Evolutionary conservation across 306 rosid genomes (phyloP).

Genomic region (Boehmeria nivea): DNA sequence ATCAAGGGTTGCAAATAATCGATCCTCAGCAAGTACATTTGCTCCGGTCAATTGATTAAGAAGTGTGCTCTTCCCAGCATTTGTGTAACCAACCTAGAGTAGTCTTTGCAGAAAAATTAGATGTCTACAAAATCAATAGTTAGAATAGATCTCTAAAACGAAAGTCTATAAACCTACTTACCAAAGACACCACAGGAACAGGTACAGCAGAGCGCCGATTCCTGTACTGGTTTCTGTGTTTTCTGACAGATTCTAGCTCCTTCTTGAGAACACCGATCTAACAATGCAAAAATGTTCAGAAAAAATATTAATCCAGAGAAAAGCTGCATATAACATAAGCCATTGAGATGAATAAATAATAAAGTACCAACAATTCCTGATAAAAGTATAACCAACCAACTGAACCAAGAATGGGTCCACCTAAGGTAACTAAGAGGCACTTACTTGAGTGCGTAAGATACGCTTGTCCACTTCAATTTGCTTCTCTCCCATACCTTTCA

Average conservation of each 20-base stretch:
- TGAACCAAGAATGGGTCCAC: not conserved
- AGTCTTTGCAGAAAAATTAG: conserved; percentile 4
- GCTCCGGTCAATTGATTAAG: conserved; percentile 91
- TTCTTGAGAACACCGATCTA: conserved; percentile 74
- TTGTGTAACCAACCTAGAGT: conserved; percentile 91
- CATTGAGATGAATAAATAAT: conserved; percentile 3
- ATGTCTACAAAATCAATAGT: conserved; percentile 2
- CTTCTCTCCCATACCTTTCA: conserved; percentile 99
- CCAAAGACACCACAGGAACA: conserved; percentile 91
- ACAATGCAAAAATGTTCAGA: conserved; percentile 28
- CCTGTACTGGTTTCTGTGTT: conserved; percentile 88
- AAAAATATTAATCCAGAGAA: conserved; percentile 12
- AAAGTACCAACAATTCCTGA: not conserved
- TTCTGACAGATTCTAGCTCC: conserved; percentile 83
- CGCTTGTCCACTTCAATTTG: conserved; percentile 98
- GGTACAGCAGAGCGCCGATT: conserved; percentile 77
- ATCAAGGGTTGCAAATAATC: conserved; percentile 93
- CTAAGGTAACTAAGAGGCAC: conserved; percentile 13
- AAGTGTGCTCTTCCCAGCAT: conserved; percentile 98
- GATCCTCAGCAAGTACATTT: conserved; percentile 90
- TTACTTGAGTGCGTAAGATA: conserved; percentile 88
- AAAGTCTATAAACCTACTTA: conserved; percentile 24
- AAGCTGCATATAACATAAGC: conserved; percentile 1
- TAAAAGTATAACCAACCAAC: not conserved
- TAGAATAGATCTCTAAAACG: conserved; percentile 5